A percentile compares a stretch with the other conserved stretches of the same genome.
Conservation (phyloP, 2,329 filamentous ascomycete species). For the Microdochium trichocladiopsis region DNA sequence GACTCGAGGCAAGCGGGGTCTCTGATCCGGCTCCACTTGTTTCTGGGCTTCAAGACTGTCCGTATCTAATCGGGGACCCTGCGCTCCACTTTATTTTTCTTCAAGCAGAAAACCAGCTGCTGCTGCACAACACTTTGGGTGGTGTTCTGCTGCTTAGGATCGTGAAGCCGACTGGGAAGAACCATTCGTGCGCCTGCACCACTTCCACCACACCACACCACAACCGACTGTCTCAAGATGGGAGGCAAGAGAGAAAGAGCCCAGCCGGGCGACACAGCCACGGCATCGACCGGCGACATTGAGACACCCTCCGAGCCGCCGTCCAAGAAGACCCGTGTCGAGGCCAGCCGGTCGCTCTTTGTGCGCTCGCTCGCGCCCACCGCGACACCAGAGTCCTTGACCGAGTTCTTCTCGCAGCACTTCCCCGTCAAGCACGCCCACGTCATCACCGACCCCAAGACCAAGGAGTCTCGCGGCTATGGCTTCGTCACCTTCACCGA, state of each 20-base stretch:
- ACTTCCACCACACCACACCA: neutral
- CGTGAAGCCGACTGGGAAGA: neutral
- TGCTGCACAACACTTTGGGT: neutral
- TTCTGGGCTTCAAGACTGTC: too few relatives aligned
- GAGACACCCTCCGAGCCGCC: constrained; percentile 20
- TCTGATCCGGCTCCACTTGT: too few relatives aligned
- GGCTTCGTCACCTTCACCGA: constrained; percentile 97
- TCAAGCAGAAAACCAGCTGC: neutral
- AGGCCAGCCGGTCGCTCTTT: constrained; percentile 71
- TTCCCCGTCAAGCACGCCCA: constrained; percentile 94
- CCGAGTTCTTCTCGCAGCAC: constrained; percentile 86
- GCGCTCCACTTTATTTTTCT: constrained; percentile 13
- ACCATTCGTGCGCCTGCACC: neutral
- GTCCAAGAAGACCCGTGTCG: constrained; percentile 50
- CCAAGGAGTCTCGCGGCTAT: constrained; percentile 84
- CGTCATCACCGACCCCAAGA: constrained; percentile 80
- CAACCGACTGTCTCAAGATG: neutral
- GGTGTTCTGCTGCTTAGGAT: neutral
- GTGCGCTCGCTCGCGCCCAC: constrained; percentile 76
- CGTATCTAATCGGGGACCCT: neutral
- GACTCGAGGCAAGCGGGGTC: too few relatives aligned
- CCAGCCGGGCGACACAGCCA: constrained; percentile 6
- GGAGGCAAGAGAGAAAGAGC: constrained; percentile 11
- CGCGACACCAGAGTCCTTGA: constrained; percentile 74
- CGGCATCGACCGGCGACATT: constrained; percentile 4